Percentiles rank a stretch among this genome's conserved stretches.
Conservation (phyloP, 2,329 filamentous ascomycete genomes). For the Botrytis hyacinthi region DNA sequence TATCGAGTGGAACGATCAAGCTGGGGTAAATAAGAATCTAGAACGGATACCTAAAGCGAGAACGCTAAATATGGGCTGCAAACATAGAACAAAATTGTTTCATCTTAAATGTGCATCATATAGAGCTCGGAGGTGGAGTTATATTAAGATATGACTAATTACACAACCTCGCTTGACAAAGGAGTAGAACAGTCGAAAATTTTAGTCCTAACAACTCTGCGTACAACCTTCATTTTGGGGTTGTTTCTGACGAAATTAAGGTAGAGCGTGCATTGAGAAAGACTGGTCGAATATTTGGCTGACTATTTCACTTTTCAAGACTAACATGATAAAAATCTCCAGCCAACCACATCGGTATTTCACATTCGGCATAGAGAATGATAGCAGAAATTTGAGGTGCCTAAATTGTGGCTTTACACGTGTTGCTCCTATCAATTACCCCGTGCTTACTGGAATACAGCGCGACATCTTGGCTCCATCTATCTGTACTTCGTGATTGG, state of each 20-base stretch:
- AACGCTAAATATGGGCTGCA: background rate
- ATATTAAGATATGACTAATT: background rate
- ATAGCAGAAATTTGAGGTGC: background rate
- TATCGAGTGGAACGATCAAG: background rate
- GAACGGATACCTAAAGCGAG: background rate
- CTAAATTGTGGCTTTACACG: constrained; percentile 9
- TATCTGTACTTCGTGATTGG: background rate
- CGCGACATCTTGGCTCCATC: background rate
- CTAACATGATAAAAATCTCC: too few relatives aligned
- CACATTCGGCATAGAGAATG: background rate
- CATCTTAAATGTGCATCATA: background rate
- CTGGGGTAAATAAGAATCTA: background rate
- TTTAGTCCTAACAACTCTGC: too few relatives aligned
- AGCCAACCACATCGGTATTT: too few relatives aligned
- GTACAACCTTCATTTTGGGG: too few relatives aligned
- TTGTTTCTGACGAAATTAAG: too few relatives aligned
- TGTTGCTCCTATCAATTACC: background rate
- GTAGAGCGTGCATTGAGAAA: too few relatives aligned
- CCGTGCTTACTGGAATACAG: background rate
- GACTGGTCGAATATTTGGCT: too few relatives aligned
- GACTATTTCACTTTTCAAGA: too few relatives aligned
- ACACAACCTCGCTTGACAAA: too few relatives aligned
- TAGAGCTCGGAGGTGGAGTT: background rate
- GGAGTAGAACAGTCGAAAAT: too few relatives aligned
- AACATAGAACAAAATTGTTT: background rate